Conservation (phyloP, 1,139 yeast species). For the Tardiomyces blankii region DNA sequence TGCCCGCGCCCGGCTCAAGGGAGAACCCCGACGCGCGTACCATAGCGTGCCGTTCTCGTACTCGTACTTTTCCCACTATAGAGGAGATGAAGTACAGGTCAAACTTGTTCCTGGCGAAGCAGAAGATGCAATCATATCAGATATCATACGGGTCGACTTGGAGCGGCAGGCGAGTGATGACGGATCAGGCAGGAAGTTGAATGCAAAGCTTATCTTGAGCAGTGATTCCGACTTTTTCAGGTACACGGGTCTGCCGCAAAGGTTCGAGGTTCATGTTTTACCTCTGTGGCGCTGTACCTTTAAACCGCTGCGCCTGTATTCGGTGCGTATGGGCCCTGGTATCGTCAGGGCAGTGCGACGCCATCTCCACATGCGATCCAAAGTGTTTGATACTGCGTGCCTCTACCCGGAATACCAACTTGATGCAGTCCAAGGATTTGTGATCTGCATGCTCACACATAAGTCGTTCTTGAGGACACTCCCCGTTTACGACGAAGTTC, state of each 20-base stretch:
- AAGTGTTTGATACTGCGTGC: too few species aligned
- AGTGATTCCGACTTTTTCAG: not conserved
- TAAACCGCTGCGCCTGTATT: not conserved
- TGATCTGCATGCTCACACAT: too few species aligned
- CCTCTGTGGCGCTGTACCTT: not conserved
- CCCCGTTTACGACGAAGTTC: not conserved
- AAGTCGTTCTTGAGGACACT: not conserved
- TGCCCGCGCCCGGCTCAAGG: not conserved
- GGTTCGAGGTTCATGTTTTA: not conserved
- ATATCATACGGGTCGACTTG: not conserved
- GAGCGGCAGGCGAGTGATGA: not conserved
- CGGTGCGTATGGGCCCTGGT: not conserved
- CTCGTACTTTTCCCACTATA: not conserved
- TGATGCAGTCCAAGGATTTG: too few species aligned
- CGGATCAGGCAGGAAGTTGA: not conserved
- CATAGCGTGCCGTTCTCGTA: not conserved
- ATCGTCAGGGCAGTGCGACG: too few species aligned
- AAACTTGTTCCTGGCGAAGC: not conserved
- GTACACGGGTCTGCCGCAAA: not conserved
- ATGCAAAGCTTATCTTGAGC: not conserved
- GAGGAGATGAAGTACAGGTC: not conserved
- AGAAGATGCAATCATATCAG: not conserved
- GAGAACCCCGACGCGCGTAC: not conserved
- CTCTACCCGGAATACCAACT: too few species aligned
- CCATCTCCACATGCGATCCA: too few species aligned